Evolutionary conservation across 2,329 filamentous ascomycete genomes (phyloP).

Genomic region (Diplodia scrobiculata): DNA sequence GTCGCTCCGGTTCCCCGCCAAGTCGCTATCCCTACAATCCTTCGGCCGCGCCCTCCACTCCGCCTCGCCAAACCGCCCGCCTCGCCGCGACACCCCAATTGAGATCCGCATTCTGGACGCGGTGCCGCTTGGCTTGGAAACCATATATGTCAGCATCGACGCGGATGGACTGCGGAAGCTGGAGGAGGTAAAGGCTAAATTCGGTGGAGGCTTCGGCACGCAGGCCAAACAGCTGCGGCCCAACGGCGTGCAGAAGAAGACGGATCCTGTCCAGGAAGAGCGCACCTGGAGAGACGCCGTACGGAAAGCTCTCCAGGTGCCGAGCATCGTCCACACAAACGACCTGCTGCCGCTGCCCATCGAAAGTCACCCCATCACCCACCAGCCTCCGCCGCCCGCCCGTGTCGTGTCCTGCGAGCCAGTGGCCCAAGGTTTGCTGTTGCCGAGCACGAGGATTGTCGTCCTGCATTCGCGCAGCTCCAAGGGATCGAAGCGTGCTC

Average conservation of each 20-base stretch:
- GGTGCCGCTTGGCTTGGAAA: slow-evolving; percentile 75
- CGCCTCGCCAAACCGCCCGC: slow-evolving; percentile 73
- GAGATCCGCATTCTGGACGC: slow-evolving; percentile 84
- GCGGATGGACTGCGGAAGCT: slow-evolving; percentile 75
- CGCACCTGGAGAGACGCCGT: slow-evolving; percentile 52
- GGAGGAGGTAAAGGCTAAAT: slow-evolving; percentile 80
- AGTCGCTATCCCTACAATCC: slow-evolving; percentile 72
- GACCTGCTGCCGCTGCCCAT: slow-evolving; percentile 78
- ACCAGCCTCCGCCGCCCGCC: slow-evolving; percentile 79
- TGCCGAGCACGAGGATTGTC: slow-evolving; percentile 78
- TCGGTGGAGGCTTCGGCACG: slow-evolving; percentile 64
- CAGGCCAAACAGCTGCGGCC: slow-evolving; percentile 30
- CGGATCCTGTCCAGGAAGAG: slow-evolving; percentile 37
- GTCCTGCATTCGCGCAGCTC: slow-evolving; percentile 65
- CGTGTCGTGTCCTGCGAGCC: slow-evolving; percentile 93
- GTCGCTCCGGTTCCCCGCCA: slow-evolving; percentile 76
- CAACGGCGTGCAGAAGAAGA: slow-evolving; percentile 38
- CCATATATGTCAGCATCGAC: slow-evolving; percentile 83
- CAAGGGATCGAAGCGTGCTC: slow-evolving; percentile 53
- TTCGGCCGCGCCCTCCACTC: slow-evolving; percentile 74
- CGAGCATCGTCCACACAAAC: slow-evolving; percentile 78
- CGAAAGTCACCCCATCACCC: slow-evolving; percentile 80
- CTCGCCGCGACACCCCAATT: slow-evolving; percentile 72
- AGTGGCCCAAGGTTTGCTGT: slow-evolving; percentile 81
- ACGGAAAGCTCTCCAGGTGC: slow-evolving; percentile 70